Evolutionary conservation across 371 early-diverging fungal species (phyloP), one percentile per base, ranked within the genome.

Genomic region (Rhizomucor pusillus): DNA sequence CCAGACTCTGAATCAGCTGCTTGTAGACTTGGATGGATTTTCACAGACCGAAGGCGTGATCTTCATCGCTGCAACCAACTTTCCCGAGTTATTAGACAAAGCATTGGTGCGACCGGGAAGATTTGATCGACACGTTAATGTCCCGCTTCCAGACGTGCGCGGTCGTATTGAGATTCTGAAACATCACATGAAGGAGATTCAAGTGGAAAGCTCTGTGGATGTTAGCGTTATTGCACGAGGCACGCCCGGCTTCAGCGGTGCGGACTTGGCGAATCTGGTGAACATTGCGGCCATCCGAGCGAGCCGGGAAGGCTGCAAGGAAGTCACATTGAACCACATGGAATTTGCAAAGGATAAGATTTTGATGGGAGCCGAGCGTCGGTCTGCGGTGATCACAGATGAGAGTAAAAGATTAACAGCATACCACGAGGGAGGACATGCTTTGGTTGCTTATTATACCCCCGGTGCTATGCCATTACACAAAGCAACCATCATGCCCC

Each of bases 21-120:
- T 99, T 18, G 96, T 96, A 14, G 97, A 97, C 59, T 73, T 99
- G 40, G 99, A 99, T 66, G 99, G 99, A 60, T 97, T 97, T 65
- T 88, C 90, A 13, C 86, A 91, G 56, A 86, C 89, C 18, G 93
- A 92, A 66, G 97, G 96, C 6, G 92, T 99, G 11, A 95, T 99
- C 48, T 88, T 99, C 50, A 94, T 99, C 65, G 99, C 94, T 1
- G 99, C 99, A 5, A 99, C 99, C 47, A 99, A 99, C 73, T 93
- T 95, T 43, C 98, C 99, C 1, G 99, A 99, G 53, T 81, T 98
- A 14, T 77, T 99, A 19, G 99, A 99, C 67, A 93, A 94, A 56
- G 99, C 99, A 1, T 79, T 99, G 51, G 87, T 94, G 33, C 86
- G 99, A 11, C 99, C 99, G 5, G 99, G 99, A 13, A 85, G 99